Evolutionary conservation across 1,139 yeast species (phyloP).

Genomic region (Entelexis paramagnoliae): DNA sequence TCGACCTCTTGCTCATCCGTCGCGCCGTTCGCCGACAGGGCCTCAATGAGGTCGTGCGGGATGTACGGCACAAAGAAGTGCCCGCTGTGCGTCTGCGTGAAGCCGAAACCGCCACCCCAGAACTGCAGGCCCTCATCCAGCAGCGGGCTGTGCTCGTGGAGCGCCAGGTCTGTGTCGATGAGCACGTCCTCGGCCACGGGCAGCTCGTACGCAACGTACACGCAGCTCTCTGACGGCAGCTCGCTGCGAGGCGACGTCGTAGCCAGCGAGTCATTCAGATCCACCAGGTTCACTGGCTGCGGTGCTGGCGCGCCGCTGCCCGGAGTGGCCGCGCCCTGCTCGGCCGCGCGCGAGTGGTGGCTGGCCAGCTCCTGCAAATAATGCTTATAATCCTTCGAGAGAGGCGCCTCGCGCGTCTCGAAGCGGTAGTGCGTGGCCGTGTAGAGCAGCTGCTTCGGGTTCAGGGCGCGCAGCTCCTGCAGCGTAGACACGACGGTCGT

Average conservation of each 20-base stretch:
- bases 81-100: slow-evolving; percentile 29
- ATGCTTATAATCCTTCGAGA: slow-evolving; percentile 33
- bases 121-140: slow-evolving; percentile 34
- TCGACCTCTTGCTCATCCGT: slow-evolving; percentile 4
- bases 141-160: slow-evolving; percentile 35
- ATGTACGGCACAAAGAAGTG: slow-evolving; percentile 33
- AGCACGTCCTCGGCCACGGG: slow-evolving; percentile 25
- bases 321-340: neutral
- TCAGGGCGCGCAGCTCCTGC: slow-evolving; percentile 41
- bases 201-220: slow-evolving; percentile 12
- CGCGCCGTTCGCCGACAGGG: slow-evolving; percentile 6
- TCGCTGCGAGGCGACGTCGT: neutral
- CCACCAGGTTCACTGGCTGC: neutral
- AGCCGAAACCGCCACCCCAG: slow-evolving; percentile 38
- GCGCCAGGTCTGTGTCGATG: slow-evolving; percentile 30
- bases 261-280: neutral
- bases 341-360: slow-evolving; percentile 25
- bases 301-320: neutral
- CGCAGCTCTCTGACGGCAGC: slow-evolving; percentile 8
- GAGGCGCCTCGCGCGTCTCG: slow-evolving; percentile 61
- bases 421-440: slow-evolving; percentile 68
- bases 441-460: slow-evolving; percentile 60
- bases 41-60: slow-evolving; percentile 32
- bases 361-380: slow-evolving; percentile 30
- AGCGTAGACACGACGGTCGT: slow-evolving; percentile 44